Evolutionary conservation across 345 rosid species (phyloP), one percentile per base, ranked within the genome.

Genomic region (Cardamine resedifolia): DNA sequence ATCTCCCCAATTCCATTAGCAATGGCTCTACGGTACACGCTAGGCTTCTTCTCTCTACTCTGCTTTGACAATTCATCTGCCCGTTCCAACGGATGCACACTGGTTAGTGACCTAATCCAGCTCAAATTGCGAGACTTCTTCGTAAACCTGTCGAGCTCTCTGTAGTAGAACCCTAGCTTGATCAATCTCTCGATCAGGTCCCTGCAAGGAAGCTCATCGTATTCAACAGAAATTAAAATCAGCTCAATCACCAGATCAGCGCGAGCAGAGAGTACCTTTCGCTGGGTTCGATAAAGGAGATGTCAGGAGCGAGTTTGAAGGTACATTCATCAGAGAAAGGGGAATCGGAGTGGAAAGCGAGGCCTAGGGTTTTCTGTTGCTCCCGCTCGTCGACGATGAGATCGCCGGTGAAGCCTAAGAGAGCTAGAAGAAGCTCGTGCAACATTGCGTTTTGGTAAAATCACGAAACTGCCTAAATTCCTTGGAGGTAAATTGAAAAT

Each of bases 1-100:
- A 91, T 89, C 88, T 91, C 97, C 57, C 86, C 93, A 68, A 94
- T 84, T 47, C 99, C 99, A 80, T 95, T 89, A 72, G 96, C 96
- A 80, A 89, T 83, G 16, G 97, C 99, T 76, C 97, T 85, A 19
- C 97, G 81, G 66, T 95, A 89, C 48, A 89, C 83, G 11, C 96
- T 89, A 0, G 85, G 85, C 62, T 78, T 86, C 72, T 76, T 86
- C 20, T 74, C 50, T 18, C 70, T 77, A 28, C 64, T 70, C 70
- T 69, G 82, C 51, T 71, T 83, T 1, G 83, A 68, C 77, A 85
- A 73, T 68, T 85, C 89, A 48, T 83, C 78, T 10, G 79, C 80
- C 10, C 85, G 82, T 49, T 80, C 81, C 60, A 85, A 62, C 16
- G 93, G 87, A 69, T 88, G 80, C 69, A 67, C 78, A 30, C 53